Base-by-base conservation (phyloP, 257 asterid genomes). In the Ilex aquifolium region DNA sequence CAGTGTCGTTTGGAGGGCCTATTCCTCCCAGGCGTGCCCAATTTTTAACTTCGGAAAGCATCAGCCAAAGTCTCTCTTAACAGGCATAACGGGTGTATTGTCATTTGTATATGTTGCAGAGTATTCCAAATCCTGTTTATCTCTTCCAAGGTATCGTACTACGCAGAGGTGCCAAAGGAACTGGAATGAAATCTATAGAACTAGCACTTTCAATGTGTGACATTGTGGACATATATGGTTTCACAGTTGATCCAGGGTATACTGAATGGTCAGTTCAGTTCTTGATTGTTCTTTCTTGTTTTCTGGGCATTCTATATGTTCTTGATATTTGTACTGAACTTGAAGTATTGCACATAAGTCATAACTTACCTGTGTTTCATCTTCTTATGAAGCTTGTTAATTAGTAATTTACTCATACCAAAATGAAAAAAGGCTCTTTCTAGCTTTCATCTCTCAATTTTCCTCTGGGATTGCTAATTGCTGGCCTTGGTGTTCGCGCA, bases 201-300 rank as follows among this genome's bases (percentile, higher is more conserved):
- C 85, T 93, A 44, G 97, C 97, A 16, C 97, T 93, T 75, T 93
- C 99, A 72, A 93, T 90, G 97, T 93, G 97, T 54, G 99, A 93
- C 76, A 61, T 80, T 70, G 97, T 93, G 66, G 96, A 93, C 82
- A 90, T 90, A 54, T 93, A 87, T 61, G 99, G 99, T 60, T 93
- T 93, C 79, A 93, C 99, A 29, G 99, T 93, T 64, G 97, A 93
- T 82, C 99, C 97, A 71, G 99, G 99, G 72, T 93, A 93, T 75
- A 93, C 99, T 2, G 97, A 93, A 69, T 93, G 99, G 99, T 93
- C 31, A 63, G 86, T 79, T 70, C 49, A 58, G 54, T 40, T 54
- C 13, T 65, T 54, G 44, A 57, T 53, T 44, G 57, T 50, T 13
- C 32, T 55, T 42, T 17, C 46, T 44, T 42, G 60, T 16, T 46